Conservation (phyloP, 2,329 filamentous ascomycete species). For the Aspergillus eucalypticola region DNA sequence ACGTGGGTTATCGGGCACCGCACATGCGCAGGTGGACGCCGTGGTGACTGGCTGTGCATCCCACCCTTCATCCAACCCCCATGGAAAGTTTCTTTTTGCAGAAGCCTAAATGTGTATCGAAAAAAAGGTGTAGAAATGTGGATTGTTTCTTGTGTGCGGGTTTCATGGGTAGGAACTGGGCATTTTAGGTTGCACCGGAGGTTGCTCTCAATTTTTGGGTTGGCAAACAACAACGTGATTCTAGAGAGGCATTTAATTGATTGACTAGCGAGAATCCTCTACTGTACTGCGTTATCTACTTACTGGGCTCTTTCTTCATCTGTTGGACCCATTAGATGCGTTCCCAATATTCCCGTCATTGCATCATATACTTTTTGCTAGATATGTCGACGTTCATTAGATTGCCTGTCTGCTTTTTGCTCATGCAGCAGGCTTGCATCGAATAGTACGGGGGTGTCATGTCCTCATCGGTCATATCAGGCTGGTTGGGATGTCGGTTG, state of each 20-base stretch:
- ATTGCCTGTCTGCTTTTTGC: neutral
- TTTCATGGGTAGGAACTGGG: neutral
- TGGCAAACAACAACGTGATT: neutral
- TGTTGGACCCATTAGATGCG: neutral
- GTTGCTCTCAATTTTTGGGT: neutral
- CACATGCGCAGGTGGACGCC: constrained; percentile 1
- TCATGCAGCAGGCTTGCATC: neutral
- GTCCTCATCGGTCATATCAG: neutral
- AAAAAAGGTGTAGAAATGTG: neutral
- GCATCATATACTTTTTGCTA: neutral
- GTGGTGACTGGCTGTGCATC: constrained; percentile 3
- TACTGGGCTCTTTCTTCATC: neutral
- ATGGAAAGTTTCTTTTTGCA: neutral
- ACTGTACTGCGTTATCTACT: neutral
- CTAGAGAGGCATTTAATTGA: neutral
- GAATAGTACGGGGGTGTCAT: neutral
- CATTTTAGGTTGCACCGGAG: neutral
- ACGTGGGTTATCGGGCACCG: constrained; percentile 16
- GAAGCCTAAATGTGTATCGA: neutral
- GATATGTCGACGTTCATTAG: neutral
- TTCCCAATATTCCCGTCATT: neutral
- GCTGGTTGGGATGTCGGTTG: neutral
- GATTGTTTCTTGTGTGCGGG: neutral
- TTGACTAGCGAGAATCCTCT: neutral
- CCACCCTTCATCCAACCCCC: neutral